Base-by-base conservation (phyloP, 805 yeast species). In the Pachysolen tannophilus region DNA sequence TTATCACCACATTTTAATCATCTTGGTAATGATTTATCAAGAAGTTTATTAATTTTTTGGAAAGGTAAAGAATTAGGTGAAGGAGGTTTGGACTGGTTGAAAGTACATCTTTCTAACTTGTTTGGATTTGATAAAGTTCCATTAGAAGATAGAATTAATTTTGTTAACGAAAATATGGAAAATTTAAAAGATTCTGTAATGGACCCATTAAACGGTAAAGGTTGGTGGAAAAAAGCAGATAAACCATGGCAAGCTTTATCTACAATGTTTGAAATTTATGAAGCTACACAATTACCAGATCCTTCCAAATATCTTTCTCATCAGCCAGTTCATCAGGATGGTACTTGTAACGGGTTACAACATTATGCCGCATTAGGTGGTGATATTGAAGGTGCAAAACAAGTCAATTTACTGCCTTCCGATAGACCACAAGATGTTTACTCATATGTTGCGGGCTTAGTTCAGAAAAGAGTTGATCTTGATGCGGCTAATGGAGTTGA, bases 301-400 rank as follows among this genome's bases (percentile, higher is more conserved):
- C 92, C 92, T 8, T 68, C 74, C 11, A 66, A 76, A 41, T 80
- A 56, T 46, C 56, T 79, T 15, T 78, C 86, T 1, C 81, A 76
- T 52, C 78, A 79, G 43, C 90, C 92, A 1, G 81, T 82, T 25
- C 92, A 82, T 53, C 90, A 81, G 56, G 94, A 82, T 60, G 94
- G 94, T 46, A 81, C 92, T 0, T 82, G 94, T 61, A 82, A 82
- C 50, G 94, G 94, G 14, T 64, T 82, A 41, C 94, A 82, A 49
- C 94, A 82, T 61, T 82, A 82, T 56, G 92, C 94, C 19, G 94
- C 94, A 0, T 61, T 82, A 34, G 92, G 92, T 54, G 90, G 92
- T 61, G 94, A 82, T 57, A 46, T 72, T 13, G 88, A 78, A 55
- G 94, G 94, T 59, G 94, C 92, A 2, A 67, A 61, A 34, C 90